Evolutionary conservation across 441 rosid genomes (phyloP), one percentile per base, ranked within the genome.

Genomic region (Isatis lusitanica): DNA sequence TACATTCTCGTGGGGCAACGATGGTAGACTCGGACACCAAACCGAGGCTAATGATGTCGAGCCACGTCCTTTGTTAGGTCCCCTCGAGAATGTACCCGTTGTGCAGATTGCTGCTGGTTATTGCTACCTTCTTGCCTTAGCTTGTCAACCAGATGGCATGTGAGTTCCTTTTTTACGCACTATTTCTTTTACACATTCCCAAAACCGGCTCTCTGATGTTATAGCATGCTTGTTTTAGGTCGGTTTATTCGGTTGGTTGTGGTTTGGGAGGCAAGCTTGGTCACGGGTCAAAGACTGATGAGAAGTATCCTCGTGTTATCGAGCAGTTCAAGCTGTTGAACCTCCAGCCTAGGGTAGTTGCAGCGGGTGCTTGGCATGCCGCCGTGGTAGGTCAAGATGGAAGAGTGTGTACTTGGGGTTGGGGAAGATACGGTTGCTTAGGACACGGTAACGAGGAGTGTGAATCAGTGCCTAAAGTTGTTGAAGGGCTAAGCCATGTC

Each of bases 301-400:
- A 96, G 88, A 96, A 90, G 81, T 67, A 82, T 80, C 98, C 99
- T 24, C 92, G 97, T 62, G 52, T 91, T 58, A 93, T 96, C 1
- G 91, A 91, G 75, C 94, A 93, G 73, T 89, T 96, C 68, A 83
- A 77, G 81, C 63, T 38, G 35, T 73, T 93, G 83, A 93, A 90
- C 78, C 79, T 96, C 50, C 94, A 96, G 67, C 99, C 99, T 3
- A 61, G 72, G 81, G 96, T 90, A 48, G 94, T 95, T 66, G 90
- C 99, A 47, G 98, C 97, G 1, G 99, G 99, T 74, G 92, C 94
- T 42, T 95, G 99, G 99, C 99, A 95, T 81, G 95, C 98, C 4
- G 99, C 98, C 9, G 98, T 87, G 24, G 96, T 96, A 7, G 99
- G 98, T 46, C 86, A 75, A 38, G 97, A 96, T 46, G 99, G 99